phyloP scores from a whole-genome alignment of 257 asterid species.

The Apocynum venetum region DNA sequence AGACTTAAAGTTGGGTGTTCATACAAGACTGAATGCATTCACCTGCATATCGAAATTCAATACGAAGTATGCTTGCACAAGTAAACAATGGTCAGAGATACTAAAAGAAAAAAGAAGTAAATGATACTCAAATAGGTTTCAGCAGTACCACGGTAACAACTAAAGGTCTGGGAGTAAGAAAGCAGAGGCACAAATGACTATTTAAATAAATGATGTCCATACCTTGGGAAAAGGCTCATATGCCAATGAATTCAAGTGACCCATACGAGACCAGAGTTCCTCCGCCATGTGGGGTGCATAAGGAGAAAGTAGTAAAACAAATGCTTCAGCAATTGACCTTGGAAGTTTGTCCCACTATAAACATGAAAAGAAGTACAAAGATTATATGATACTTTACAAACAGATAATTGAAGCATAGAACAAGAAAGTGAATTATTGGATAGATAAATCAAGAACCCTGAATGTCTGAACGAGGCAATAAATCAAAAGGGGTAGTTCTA shows the following conservation, averaged over 20 bases:
- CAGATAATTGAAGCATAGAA: neutral
- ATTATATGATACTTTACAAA: neutral
- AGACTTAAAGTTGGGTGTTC: neutral
- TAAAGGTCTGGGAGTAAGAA: too few species aligned
- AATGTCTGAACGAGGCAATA: neutral
- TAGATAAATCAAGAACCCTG: neutral
- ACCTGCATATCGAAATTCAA: neutral
- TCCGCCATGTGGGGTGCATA: conserved; percentile 98
- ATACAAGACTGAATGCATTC: neutral
- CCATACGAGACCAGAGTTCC: conserved; percentile 93
- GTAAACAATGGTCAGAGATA: neutral
- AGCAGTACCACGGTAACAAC: neutral
- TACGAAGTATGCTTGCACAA: neutral
- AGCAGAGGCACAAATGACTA: neutral
- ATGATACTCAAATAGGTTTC: neutral
- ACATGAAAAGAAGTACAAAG: conserved; percentile 16
- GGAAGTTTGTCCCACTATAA: conserved; percentile 94
- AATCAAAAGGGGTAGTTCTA: neutral
- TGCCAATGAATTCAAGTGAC: conserved; percentile 67
- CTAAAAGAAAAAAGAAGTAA: neutral
- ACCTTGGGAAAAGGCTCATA: conserved; percentile 87
- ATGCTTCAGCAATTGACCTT: conserved; percentile 53
- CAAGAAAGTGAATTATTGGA: neutral
- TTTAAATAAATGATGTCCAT: neutral
- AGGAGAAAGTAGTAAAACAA: conserved; percentile 81